Evolutionary conservation across 768 basidiomycete species (phyloP).

Genomic region (Coprinellus aureogranulatus): DNA sequence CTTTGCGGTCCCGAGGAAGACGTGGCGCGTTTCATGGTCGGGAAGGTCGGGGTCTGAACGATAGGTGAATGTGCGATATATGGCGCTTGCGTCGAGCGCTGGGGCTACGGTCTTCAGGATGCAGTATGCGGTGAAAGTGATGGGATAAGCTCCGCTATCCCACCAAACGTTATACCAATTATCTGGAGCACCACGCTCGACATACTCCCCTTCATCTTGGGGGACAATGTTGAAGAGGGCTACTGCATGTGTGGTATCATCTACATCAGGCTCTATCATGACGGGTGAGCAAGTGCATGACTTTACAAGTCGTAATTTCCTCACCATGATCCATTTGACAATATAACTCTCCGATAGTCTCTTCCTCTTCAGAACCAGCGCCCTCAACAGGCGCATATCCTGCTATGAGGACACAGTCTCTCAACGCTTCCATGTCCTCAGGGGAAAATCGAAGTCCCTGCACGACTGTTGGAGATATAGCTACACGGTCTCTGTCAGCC

Average conservation of each 20-base stretch:
- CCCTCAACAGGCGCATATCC: not conserved
- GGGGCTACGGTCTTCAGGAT: slow-evolving; percentile 1
- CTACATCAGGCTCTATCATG: not conserved
- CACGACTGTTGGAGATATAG: not conserved
- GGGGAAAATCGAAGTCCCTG: not conserved
- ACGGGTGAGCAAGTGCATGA: not conserved
- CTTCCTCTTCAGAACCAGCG: not conserved
- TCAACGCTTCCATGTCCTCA: not conserved
- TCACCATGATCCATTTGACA: not conserved
- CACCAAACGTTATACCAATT: not conserved
- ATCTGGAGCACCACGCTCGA: not conserved
- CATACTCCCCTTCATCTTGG: not conserved
- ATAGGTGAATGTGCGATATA: not conserved
- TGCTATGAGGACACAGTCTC: not conserved
- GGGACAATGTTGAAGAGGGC: not conserved
- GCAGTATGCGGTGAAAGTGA: slow-evolving; percentile 3
- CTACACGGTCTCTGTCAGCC: not conserved
- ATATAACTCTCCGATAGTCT: not conserved
- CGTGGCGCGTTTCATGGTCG: not conserved
- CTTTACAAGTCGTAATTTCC: not conserved
- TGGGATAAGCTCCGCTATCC: not conserved
- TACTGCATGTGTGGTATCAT: not conserved
- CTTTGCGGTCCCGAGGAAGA: not conserved
- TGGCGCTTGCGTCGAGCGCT: not conserved
- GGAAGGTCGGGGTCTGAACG: too few species aligned